phyloP scores from a whole-genome alignment of 768 basidiomycete species.

The Leccinum pellstonianum region DNA sequence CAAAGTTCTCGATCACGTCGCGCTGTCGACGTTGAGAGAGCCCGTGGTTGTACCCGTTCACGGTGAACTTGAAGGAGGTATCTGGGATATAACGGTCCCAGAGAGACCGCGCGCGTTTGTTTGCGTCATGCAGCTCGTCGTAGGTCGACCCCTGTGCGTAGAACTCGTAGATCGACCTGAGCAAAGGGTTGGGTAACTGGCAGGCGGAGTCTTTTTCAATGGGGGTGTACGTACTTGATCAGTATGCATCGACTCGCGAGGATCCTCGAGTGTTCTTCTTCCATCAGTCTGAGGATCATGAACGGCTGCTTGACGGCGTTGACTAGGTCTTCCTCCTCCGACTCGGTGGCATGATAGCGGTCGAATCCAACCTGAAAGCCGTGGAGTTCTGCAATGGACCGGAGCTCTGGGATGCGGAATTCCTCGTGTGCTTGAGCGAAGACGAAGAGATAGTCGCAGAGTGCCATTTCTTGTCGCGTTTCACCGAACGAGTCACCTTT shows the following conservation, averaged over 20 bases:
- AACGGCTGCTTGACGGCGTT: conserved; percentile 56
- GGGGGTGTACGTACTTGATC: conserved; percentile 59
- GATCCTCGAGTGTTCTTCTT: conserved; percentile 70
- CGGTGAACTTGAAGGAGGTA: conserved; percentile 79
- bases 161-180: conserved; percentile 74
- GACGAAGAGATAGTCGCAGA: conserved; percentile 54
- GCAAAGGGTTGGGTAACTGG: background rate
- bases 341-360: conserved; percentile 30
- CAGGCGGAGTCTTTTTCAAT: too few relatives aligned
- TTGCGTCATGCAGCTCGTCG: conserved; percentile 62
- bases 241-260: conserved; percentile 78
- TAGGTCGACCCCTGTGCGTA: conserved; percentile 73
- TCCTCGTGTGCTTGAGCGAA: conserved; percentile 82
- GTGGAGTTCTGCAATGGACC: conserved; percentile 72
- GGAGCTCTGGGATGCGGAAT: conserved; percentile 82
- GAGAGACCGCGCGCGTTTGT: conserved; percentile 39
- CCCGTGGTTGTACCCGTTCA: conserved; percentile 72
- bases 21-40: conserved; percentile 66
- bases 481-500: background rate
- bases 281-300: conserved; percentile 66
- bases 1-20: conserved; percentile 73
- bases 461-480: conserved; percentile 17
- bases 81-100: conserved; percentile 63
- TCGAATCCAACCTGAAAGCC: conserved; percentile 56
- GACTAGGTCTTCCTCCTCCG: conserved; percentile 43